phyloP scores from a whole-genome alignment of 2,329 filamentous ascomycete species.

The Thermoascus crustaceus region DNA sequence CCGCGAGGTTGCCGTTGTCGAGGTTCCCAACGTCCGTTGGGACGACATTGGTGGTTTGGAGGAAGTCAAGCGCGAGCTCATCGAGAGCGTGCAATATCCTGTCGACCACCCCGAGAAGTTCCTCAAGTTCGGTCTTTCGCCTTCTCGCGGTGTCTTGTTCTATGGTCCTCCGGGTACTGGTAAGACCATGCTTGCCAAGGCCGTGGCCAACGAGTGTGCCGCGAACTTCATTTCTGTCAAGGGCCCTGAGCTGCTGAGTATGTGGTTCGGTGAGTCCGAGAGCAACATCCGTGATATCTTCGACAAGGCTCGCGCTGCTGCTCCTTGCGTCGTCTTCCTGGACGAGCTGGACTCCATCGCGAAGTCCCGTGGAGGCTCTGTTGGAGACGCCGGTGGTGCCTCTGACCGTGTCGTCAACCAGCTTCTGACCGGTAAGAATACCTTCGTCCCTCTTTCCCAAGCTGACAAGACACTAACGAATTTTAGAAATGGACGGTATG shows the following conservation, averaged over 20 bases:
- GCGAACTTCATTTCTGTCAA: slow-evolving; percentile 99
- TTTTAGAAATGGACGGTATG: slow-evolving; percentile 93
- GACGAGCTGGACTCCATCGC: slow-evolving; percentile 98
- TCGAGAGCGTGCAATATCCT: slow-evolving; percentile 97
- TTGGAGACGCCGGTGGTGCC: slow-evolving; percentile 92
- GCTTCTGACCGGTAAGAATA: slow-evolving; percentile 75
- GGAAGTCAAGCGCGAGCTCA: slow-evolving; percentile 97
- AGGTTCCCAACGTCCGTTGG: slow-evolving; percentile 98
- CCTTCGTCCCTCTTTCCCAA: neutral
- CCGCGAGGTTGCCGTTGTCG: slow-evolving; percentile 96
- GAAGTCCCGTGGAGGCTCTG: slow-evolving; percentile 95
- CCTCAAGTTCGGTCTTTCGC: slow-evolving; percentile 98
- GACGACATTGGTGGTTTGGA: slow-evolving; percentile 99
- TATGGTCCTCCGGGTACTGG: slow-evolving; percentile 98
- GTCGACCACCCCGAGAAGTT: slow-evolving; percentile 99
- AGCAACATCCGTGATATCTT: slow-evolving; percentile 99
- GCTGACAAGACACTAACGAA: slow-evolving; percentile 34
- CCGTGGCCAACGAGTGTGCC: slow-evolving; percentile 96
- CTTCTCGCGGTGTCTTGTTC: slow-evolving; percentile 96
- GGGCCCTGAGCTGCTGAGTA: slow-evolving; percentile 93
- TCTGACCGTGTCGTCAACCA: slow-evolving; percentile 99
- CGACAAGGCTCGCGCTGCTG: slow-evolving; percentile 96
- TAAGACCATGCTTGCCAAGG: slow-evolving; percentile 99
- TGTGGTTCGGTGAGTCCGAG: slow-evolving; percentile 99
- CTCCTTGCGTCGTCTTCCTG: slow-evolving; percentile 96